Evolutionary conservation across 345 rosid genomes (phyloP).

Genomic region (Raphanus raphanistrum): DNA sequence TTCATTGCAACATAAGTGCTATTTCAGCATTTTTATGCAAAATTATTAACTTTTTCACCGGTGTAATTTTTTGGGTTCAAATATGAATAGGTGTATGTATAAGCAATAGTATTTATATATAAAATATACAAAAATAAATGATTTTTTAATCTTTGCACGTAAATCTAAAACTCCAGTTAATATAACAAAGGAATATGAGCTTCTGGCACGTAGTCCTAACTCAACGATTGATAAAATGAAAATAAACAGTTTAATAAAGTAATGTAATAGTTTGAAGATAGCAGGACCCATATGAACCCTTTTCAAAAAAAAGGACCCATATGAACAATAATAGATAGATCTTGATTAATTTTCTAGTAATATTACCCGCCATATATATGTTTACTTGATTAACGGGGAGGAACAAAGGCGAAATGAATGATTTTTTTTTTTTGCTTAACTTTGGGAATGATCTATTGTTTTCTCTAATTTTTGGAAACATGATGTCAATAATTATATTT

Average conservation of each 20-base stretch:
- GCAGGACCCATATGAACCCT: background rate
- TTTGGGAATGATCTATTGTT: too few relatives aligned
- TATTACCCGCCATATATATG: slow-evolving; percentile 28
- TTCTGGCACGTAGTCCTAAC: background rate
- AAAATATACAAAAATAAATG: too few relatives aligned
- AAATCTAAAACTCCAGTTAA: too few relatives aligned
- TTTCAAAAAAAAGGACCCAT: too few relatives aligned
- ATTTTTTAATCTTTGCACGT: too few relatives aligned
- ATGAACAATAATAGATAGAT: background rate
- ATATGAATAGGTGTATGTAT: too few relatives aligned
- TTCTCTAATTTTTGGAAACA: background rate
- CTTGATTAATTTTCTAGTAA: background rate
- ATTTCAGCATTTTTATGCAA: too few relatives aligned
- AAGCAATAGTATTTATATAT: too few relatives aligned
- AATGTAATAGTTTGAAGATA: background rate
- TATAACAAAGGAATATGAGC: too few relatives aligned
- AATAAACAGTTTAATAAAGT: background rate
- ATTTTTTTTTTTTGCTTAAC: background rate
- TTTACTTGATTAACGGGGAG: background rate
- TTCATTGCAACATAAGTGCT: too few relatives aligned
- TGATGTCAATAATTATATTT: background rate
- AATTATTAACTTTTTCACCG: too few relatives aligned
- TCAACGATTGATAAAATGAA: background rate
- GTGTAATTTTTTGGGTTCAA: too few relatives aligned
- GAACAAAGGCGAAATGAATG: background rate